Conservation (phyloP, 2,329 filamentous ascomycete genomes). For the Claviceps fusiformis region DNA sequence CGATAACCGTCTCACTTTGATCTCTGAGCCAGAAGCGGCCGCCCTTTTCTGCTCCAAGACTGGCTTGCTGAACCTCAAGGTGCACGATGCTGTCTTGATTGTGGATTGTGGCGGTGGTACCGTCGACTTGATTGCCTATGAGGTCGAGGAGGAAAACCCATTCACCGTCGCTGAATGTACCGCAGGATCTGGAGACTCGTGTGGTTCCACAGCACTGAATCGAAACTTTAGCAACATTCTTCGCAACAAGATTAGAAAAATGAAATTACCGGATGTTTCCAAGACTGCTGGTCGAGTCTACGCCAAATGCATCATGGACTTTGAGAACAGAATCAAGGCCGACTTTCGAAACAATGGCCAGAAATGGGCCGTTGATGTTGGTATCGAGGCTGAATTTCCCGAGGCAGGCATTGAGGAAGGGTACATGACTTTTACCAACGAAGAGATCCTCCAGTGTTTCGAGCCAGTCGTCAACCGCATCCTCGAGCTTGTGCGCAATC, state of each 20-base stretch:
- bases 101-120: conserved; percentile 98
- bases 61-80: conserved; percentile 86
- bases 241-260: conserved; percentile 94
- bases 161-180: conserved; percentile 97
- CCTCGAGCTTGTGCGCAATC: conserved; percentile 87
- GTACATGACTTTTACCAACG: conserved; percentile 99
- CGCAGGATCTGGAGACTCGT: conserved; percentile 91
- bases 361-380: conserved; percentile 98
- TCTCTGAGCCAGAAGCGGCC: conserved; percentile 93
- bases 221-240: conserved; percentile 97
- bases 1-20: conserved; percentile 85
- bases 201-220: conserved; percentile 95
- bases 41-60: conserved; percentile 97
- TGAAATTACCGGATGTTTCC: conserved; percentile 95
- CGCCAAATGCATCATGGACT: conserved; percentile 99
- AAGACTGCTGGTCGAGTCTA: conserved; percentile 97
- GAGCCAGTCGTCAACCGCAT: conserved; percentile 97
- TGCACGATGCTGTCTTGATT: conserved; percentile 96
- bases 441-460: conserved; percentile 97
- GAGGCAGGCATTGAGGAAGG: conserved; percentile 97
- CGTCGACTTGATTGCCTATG: conserved; percentile 96
- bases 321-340: conserved; percentile 98
- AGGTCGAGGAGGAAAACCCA: conserved; percentile 93
- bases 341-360: conserved; percentile 99
- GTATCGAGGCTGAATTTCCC: conserved; percentile 95